These are phyloP conservation scores for Saccharomycopsis malanga DNA, from an alignment of 805 yeast species.

Conservation along the genomic window DNA sequence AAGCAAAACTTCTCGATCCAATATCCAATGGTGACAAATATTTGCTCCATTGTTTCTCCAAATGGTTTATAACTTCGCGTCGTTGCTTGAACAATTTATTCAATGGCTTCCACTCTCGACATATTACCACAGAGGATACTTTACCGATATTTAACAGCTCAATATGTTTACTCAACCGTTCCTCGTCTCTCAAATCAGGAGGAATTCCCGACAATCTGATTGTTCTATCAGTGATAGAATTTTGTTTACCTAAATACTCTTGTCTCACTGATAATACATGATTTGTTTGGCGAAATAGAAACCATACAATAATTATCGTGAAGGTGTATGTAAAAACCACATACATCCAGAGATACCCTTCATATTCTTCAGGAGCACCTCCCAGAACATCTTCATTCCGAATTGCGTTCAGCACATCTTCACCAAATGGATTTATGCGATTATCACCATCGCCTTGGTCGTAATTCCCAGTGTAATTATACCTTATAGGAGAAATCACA, in stretches of 20 bases:
- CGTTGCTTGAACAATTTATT: slow-evolving; percentile 61
- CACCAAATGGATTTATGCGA: slow-evolving; percentile 27
- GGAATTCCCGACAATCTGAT: slow-evolving; percentile 86
- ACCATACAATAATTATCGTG: slow-evolving; percentile 56
- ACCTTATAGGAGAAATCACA: slow-evolving; percentile 78
- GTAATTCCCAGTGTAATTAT: slow-evolving; percentile 72
- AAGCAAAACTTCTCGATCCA: slow-evolving; percentile 9
- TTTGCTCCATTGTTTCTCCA: slow-evolving; percentile 69
- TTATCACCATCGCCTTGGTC: slow-evolving; percentile 47
- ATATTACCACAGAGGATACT: slow-evolving; percentile 69
- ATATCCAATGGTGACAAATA: slow-evolving; percentile 43
- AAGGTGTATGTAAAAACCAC: slow-evolving; percentile 82
- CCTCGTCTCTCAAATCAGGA: slow-evolving; percentile 63
- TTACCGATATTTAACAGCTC: slow-evolving; percentile 74
- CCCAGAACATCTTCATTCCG: not conserved
- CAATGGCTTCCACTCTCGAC: slow-evolving; percentile 78
- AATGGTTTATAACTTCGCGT: slow-evolving; percentile 39
- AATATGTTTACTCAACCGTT: slow-evolving; percentile 64
- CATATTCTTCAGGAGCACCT: slow-evolving; percentile 22
- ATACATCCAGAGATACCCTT: slow-evolving; percentile 71
- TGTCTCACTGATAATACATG: slow-evolving; percentile 76
- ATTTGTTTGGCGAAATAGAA: slow-evolving; percentile 61
- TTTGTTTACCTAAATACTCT: slow-evolving; percentile 73
- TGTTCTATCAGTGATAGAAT: slow-evolving; percentile 86
- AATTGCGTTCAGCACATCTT: slow-evolving; percentile 24